Evolutionary conservation across 164 flowering plant species (phyloP).

Genomic region (Echeveria elegans): DNA sequence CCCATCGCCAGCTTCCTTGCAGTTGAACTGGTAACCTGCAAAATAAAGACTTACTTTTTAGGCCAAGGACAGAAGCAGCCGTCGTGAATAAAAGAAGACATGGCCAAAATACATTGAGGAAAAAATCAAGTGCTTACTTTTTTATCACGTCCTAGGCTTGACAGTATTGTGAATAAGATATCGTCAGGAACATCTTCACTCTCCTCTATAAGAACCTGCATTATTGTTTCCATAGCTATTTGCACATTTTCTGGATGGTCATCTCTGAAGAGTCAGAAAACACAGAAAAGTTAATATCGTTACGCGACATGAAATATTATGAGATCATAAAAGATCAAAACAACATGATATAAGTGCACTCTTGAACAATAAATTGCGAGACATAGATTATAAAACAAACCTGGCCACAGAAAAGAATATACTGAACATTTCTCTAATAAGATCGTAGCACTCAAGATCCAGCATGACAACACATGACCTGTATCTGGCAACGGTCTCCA

Average conservation of each 20-base stretch:
- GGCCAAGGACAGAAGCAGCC: slow-evolving; percentile 8
- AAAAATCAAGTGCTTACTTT: slow-evolving; percentile 48
- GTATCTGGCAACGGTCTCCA: slow-evolving; percentile 93
- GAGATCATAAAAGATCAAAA: background rate
- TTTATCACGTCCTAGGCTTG: slow-evolving; percentile 63
- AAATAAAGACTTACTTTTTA: background rate
- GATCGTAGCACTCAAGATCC: slow-evolving; percentile 95
- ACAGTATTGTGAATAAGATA: slow-evolving; percentile 46
- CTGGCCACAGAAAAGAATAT: slow-evolving; percentile 80
- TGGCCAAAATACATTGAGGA: too few species aligned
- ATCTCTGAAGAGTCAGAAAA: slow-evolving; percentile 50
- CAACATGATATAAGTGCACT: background rate
- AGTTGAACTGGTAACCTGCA: slow-evolving; percentile 54
- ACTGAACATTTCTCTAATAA: slow-evolving; percentile 74
- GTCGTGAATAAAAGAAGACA: background rate
- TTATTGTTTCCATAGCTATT: slow-evolving; percentile 79
- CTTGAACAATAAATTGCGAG: background rate
- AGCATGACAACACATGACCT: slow-evolving; percentile 96
- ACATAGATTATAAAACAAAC: slow-evolving; percentile 22
- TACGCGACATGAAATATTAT: background rate
- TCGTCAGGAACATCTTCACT: slow-evolving; percentile 85
- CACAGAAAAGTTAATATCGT: background rate
- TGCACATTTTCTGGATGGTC: slow-evolving; percentile 74
- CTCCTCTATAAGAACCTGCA: slow-evolving; percentile 88
- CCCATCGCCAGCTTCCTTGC: slow-evolving; percentile 88